Conservation (phyloP, 225 moss, liverwort and hornwort genomes). For the Bryum argenteum region DNA sequence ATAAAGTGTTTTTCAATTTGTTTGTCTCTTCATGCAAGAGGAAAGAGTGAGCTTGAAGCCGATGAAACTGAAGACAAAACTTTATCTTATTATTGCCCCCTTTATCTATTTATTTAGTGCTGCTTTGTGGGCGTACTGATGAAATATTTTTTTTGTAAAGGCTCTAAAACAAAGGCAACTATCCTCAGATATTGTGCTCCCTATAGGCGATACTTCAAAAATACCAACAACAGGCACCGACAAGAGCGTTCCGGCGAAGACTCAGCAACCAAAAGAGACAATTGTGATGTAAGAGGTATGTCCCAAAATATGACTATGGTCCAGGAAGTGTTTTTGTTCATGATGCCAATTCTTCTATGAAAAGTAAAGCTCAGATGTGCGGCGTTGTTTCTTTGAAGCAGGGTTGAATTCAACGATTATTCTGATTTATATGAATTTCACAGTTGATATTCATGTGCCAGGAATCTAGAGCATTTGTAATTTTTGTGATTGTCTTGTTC, state of each 20-base stretch:
- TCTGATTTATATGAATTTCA: too few species aligned
- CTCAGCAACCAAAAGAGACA: constrained; percentile 44
- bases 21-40: too few species aligned
- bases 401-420: constrained; percentile 38
- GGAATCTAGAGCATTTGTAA: constrained; percentile 31
- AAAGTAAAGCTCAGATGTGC: constrained; percentile 5
- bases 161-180: constrained; percentile 64
- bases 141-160: constrained; percentile 34
- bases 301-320: constrained; percentile 4
- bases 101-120: neutral
- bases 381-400: constrained; percentile 23
- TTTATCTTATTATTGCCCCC: too few species aligned
- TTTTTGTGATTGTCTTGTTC: constrained; percentile 45
- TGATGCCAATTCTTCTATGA: neutral
- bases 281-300: constrained; percentile 62
- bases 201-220: constrained; percentile 43
- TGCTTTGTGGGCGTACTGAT: constrained; percentile 9
- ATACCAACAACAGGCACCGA: constrained; percentile 24
- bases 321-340: neutral
- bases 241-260: constrained; percentile 27
- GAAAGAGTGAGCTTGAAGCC: too few species aligned
- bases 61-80: too few species aligned
- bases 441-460: constrained; percentile 21
- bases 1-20: too few species aligned
- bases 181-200: constrained; percentile 56